Conservation (phyloP, 2,329 filamentous ascomycete genomes). For the Calonectria hawksworthii region DNA sequence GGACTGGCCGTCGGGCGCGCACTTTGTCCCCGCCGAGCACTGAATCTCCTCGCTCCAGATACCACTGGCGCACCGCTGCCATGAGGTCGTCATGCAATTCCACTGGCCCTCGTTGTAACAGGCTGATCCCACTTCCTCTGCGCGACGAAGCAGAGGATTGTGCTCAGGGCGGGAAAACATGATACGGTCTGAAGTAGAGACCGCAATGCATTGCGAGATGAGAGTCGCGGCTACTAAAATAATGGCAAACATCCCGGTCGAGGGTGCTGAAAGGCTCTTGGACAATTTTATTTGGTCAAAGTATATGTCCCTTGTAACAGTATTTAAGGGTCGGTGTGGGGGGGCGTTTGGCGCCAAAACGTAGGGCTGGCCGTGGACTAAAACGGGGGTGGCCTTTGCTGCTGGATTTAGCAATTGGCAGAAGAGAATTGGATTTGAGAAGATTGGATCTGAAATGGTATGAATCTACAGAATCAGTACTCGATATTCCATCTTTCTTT, state of each 20-base stretch:
- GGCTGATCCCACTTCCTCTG: conserved; percentile 51
- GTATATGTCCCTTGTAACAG: conserved; percentile 9
- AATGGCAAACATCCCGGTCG: conserved; percentile 6
- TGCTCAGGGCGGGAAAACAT: not conserved
- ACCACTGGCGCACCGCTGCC: conserved; percentile 65
- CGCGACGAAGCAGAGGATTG: conserved; percentile 33
- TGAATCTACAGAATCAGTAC: too few species aligned
- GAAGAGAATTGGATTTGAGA: not conserved
- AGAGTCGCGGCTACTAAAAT: conserved; percentile 30
- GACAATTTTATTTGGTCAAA: conserved; percentile 28
- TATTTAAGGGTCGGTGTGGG: conserved; percentile 19
- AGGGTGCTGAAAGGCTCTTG: conserved; percentile 3
- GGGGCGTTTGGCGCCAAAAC: conserved; percentile 22
- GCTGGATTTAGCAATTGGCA: not conserved
- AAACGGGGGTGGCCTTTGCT: not conserved
- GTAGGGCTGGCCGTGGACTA: not conserved
- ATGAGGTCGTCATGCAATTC: conserved; percentile 65
- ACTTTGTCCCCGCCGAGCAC: conserved; percentile 61
- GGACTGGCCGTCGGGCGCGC: conserved; percentile 58
- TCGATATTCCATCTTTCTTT: not conserved
- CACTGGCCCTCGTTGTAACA: conserved; percentile 66
- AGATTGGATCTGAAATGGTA: not conserved
- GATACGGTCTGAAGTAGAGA: conserved; percentile 15
- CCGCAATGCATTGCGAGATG: conserved; percentile 9
- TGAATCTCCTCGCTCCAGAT: conserved; percentile 61